Base-by-base conservation (phyloP, 352 stramenopile genomes). In the Pythium monospermum region DNA sequence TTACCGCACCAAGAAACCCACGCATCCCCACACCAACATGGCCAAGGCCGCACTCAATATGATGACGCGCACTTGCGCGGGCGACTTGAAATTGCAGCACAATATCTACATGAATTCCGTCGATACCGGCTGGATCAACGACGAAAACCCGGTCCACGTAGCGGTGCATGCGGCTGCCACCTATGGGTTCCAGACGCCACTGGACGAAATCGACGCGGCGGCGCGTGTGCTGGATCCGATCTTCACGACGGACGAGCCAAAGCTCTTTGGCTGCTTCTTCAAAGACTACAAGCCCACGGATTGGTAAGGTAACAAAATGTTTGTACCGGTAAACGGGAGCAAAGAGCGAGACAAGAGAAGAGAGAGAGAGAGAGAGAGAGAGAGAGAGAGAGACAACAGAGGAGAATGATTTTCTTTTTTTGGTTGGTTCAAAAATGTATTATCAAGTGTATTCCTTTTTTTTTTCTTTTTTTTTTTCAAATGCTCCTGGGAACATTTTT, bases 21-120 rank as follows among this genome's bases (percentile, higher is more conserved):
- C 96, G 61, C 95, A 98, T 61, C 94, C 95, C 30, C 95, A 98
- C 66, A 98, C 95, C 25, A 98, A 98, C 78, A 98, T 98, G 91
- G 96, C 96, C 15, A 99, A 99, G 72, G 94, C 94, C 3, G 94
- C 94, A 19, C 79, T 98, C 46, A 99, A 99, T 68, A 98, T 99
- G 96, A 96, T 99, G 68, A 98, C 95, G 6, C 76, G 94, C 12
- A 99, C 96, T 6, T 98, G 87, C 27, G 88, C 92, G 0, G 85
- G 96, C 50, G 93, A 98, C 59, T 68, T 98, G 60, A 93, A 84
- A 30, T 94, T 94, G 53, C 77, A 83, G 3, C n/a, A n/a, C n/a
- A 53, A 73, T 44, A 97, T 99, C 51, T 99, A 87, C 59, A 99
- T 99, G 95, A 99, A 96, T 59, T 94, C 84, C 26, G 93, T 98